phyloP scores from a whole-genome alignment of 805 yeast species.

The Metschnikowia vanudenii region DNA sequence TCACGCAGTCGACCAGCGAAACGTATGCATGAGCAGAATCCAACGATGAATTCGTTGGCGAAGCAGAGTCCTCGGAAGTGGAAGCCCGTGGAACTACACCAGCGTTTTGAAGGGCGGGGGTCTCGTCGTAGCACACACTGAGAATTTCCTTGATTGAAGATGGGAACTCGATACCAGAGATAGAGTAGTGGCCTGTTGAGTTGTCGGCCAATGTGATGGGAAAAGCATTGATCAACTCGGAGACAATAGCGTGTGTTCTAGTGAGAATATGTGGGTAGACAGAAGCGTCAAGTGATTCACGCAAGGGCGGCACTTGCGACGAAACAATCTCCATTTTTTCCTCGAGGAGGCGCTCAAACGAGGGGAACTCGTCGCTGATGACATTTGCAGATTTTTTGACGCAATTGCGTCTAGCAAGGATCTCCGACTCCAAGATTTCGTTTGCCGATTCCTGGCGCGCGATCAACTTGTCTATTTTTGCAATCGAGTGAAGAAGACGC shows the following conservation, averaged over 20 bases:
- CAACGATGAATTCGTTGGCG: background rate
- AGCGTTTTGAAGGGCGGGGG: background rate
- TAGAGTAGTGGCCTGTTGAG: slow-evolving; percentile 26
- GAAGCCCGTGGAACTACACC: background rate
- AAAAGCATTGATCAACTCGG: slow-evolving; percentile 25
- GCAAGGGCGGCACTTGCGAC: slow-evolving; percentile 29
- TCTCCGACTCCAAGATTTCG: slow-evolving; percentile 25
- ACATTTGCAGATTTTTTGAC: slow-evolving; percentile 21
- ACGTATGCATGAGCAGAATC: slow-evolving; percentile 8
- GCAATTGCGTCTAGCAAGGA: slow-evolving; percentile 22
- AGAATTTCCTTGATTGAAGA: slow-evolving; percentile 29
- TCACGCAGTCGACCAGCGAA: slow-evolving; percentile 26
- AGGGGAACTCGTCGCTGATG: slow-evolving; percentile 18
- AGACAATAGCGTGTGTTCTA: slow-evolving; percentile 16
- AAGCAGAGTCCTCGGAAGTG: no score
- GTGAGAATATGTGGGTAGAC: slow-evolving; percentile 25
- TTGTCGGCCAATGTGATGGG: slow-evolving; percentile 24
- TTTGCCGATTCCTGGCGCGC: slow-evolving; percentile 23
- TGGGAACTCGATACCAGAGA: slow-evolving; percentile 39
- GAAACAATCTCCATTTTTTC: slow-evolving; percentile 27
- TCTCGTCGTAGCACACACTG: slow-evolving; percentile 27
- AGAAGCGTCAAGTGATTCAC: slow-evolving; percentile 22
- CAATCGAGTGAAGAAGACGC: background rate
- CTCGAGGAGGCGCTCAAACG: slow-evolving; percentile 17
- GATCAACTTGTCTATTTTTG: slow-evolving; percentile 14